Evolutionary conservation across 1,284 basidiomycete species (phyloP).

Genomic region (Irpex rosettiformis): DNA sequence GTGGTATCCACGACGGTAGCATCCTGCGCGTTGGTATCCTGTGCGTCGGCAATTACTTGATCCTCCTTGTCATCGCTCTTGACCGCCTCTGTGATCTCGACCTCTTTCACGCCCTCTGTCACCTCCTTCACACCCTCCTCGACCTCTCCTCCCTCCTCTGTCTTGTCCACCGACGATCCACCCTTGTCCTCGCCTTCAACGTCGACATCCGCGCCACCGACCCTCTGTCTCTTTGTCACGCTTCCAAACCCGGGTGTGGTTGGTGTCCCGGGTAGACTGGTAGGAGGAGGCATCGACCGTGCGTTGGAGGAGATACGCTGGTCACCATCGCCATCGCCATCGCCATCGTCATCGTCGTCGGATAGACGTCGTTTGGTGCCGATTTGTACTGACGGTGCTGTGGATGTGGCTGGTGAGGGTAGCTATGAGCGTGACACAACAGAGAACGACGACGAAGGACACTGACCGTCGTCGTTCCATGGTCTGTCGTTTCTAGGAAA

Average conservation of each 20-base stretch:
- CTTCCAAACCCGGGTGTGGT: not conserved
- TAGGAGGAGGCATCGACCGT: slow-evolving; percentile 25
- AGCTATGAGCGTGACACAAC: slow-evolving; percentile 11
- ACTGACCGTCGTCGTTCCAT: slow-evolving; percentile 73
- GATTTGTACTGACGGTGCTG: slow-evolving; percentile 61
- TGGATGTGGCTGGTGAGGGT: slow-evolving; percentile 56
- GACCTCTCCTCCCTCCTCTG: slow-evolving; percentile 21
- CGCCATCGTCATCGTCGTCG: slow-evolving; percentile 46
- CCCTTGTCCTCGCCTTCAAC: slow-evolving; percentile 21
- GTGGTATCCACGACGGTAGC: no score
- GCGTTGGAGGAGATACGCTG: not conserved
- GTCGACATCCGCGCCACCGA: slow-evolving; percentile 25
- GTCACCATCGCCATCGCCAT: slow-evolving; percentile 14
- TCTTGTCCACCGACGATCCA: no score
- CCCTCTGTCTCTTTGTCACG: slow-evolving; percentile 37
- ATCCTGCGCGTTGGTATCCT: no score
- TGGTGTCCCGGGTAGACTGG: slow-evolving; percentile 6
- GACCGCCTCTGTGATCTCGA: no score
- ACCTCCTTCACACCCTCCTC: slow-evolving; percentile 64
- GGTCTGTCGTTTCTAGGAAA: slow-evolving; percentile 67
- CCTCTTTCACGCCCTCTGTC: slow-evolving; percentile 64
- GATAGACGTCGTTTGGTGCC: slow-evolving; percentile 64
- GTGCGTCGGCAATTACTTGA: no score
- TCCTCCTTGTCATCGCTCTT: no score
- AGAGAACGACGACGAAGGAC: not conserved